phyloP scores from a whole-genome alignment of 2,329 filamentous ascomycete genomes.

The Cytospora leucostoma region DNA sequence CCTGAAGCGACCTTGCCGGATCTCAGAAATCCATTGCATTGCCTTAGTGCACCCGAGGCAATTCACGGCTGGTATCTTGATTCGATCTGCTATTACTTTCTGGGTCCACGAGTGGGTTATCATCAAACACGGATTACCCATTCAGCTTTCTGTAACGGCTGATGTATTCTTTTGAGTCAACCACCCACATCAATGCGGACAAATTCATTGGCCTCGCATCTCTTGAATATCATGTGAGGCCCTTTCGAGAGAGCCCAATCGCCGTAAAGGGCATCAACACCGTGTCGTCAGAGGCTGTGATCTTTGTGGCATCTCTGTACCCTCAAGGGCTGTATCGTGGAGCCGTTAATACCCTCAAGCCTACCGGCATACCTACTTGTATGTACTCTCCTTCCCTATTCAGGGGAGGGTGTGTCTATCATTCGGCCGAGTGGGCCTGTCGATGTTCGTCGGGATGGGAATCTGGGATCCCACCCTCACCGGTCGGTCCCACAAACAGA shows the following conservation, averaged over 20 bases:
- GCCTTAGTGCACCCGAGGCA: conserved; percentile 21
- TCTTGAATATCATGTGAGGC: conserved; percentile 33
- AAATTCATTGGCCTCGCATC: conserved; percentile 29
- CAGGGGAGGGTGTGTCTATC: conserved; percentile 24
- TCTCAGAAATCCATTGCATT: conserved; percentile 10
- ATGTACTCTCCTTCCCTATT: conserved; percentile 9
- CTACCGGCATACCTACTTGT: not conserved
- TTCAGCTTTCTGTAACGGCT: conserved; percentile 21
- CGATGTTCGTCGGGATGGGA: conserved; percentile 19
- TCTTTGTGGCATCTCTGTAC: not conserved
- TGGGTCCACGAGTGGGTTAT: conserved; percentile 18
- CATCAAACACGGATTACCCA: conserved; percentile 24
- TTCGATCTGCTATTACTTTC: conserved; percentile 16
- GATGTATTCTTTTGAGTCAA: conserved; percentile 21
- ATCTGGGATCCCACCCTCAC: conserved; percentile 16
- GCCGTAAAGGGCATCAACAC: not conserved
- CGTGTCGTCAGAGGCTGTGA: not conserved
- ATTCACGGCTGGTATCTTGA: conserved; percentile 17
- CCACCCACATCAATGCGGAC: conserved; percentile 27
- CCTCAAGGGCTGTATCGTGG: conserved; percentile 11
- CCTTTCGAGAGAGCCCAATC: not conserved
- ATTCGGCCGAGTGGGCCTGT: conserved; percentile 23
- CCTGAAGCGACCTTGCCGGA: conserved; percentile 18
- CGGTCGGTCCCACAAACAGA: conserved; percentile 21
- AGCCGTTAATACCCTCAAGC: conserved; percentile 20